These are phyloP conservation scores for Ceratocystis colombiana DNA, from an alignment of 2,329 filamentous ascomycete genomes.

Conservation along the genomic window DNA sequence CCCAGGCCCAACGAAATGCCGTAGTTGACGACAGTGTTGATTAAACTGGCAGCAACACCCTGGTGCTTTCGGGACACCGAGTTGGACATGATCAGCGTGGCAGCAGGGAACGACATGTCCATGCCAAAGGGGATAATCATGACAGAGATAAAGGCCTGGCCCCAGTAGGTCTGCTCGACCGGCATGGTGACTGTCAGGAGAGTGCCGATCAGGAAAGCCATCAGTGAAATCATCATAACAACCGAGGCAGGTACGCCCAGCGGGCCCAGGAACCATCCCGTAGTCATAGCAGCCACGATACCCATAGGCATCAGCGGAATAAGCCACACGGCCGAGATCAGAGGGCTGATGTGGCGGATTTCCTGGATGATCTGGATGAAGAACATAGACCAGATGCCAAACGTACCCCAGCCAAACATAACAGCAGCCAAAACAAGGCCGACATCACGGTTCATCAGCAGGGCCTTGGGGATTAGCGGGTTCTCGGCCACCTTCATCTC, in stretches of 20 bases:
- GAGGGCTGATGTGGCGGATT: constrained; percentile 35
- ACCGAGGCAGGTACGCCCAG: constrained; percentile 32
- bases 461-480: constrained; percentile 50
- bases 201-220: constrained; percentile 37
- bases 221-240: constrained; percentile 39
- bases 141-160: constrained; percentile 48
- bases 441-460: constrained; percentile 30
- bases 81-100: constrained; percentile 50
- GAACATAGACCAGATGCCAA: constrained; percentile 47
- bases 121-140: constrained; percentile 53
- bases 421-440: constrained; percentile 42
- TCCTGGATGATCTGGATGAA: constrained; percentile 41
- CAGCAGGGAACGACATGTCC: constrained; percentile 57
- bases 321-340: constrained; percentile 39
- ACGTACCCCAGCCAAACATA: constrained; percentile 45
- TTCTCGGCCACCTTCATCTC: constrained; percentile 39
- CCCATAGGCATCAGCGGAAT: constrained; percentile 39
- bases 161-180: constrained; percentile 52
- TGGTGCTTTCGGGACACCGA: constrained; percentile 39
- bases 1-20: constrained; percentile 56
- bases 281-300: constrained; percentile 38
- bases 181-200: constrained; percentile 41
- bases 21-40: constrained; percentile 59
- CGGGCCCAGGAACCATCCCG: constrained; percentile 37
- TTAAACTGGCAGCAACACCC: constrained; percentile 43